phyloP scores from a whole-genome alignment of 495 filamentous ascomycete genomes.

The Geoglossum glabrum region DNA sequence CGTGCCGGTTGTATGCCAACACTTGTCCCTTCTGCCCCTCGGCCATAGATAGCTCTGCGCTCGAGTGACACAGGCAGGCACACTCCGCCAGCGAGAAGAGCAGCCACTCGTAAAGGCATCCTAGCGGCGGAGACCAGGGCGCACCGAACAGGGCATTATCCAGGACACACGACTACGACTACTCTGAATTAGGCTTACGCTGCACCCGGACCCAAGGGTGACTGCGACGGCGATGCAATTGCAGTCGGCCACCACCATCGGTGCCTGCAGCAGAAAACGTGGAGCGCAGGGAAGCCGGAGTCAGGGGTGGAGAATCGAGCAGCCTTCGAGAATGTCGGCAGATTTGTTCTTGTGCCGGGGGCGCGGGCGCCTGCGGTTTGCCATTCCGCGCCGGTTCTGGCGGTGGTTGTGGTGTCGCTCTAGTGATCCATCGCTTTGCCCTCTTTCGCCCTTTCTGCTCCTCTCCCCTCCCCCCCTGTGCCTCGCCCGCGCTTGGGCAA shows the following conservation, averaged over 20 bases:
- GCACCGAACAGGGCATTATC: not conserved
- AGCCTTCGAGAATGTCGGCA: conserved; percentile 3
- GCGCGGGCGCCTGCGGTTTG: not conserved
- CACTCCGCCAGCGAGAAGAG: too few relatives aligned
- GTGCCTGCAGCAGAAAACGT: not conserved
- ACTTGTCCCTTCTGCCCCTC: not conserved
- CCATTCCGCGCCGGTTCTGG: not conserved
- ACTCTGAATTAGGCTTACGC: too few relatives aligned
- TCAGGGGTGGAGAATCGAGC: not conserved
- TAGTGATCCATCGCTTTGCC: not conserved
- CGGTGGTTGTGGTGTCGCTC: too few relatives aligned
- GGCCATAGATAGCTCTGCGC: not conserved
- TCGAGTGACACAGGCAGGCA: not conserved
- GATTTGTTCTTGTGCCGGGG: not conserved
- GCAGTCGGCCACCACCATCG: not conserved
- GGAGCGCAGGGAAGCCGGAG: not conserved
- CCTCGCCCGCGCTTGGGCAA: not conserved
- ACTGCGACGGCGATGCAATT: not conserved
- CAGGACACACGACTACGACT: not conserved
- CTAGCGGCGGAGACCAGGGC: not conserved
- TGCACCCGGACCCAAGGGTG: not conserved
- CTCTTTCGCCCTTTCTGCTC: not conserved
- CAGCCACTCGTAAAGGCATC: not conserved
- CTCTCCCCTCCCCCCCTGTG: not conserved
- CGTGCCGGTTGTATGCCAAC: not conserved